These are phyloP conservation scores for Stromatinia cepivora DNA, from an alignment of 2,329 filamentous ascomycete genomes.

Conservation along the genomic window DNA sequence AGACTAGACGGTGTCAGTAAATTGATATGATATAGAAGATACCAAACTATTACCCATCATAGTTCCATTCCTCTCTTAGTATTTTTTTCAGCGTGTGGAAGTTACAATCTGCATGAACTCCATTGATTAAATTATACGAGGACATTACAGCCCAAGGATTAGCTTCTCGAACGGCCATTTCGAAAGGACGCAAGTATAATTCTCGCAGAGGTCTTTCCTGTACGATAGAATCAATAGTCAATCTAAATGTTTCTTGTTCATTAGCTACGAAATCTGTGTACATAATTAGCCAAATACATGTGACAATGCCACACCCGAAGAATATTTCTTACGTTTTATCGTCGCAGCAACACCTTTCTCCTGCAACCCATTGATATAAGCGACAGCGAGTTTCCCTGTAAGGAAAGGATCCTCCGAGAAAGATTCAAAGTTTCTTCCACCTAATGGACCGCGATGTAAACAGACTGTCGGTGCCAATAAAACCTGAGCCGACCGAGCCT, in stretches of 20 bases:
- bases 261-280: constrained; percentile 65
- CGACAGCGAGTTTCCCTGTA: constrained; percentile 70
- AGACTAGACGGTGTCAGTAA: constrained; percentile 43
- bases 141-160: constrained; percentile 71
- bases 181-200: constrained; percentile 72
- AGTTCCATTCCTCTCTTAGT: constrained; percentile 61
- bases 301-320: neutral
- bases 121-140: constrained; percentile 68
- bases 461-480: constrained; percentile 77
- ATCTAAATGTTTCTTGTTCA: constrained; percentile 68
- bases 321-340: constrained; percentile 63
- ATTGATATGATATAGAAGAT: neutral
- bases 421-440: constrained; percentile 84
- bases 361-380: constrained; percentile 72
- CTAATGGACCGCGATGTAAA: constrained; percentile 78
- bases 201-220: constrained; percentile 66
- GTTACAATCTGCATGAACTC: constrained; percentile 60
- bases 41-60: constrained; percentile 51
- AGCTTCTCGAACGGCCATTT: constrained; percentile 68
- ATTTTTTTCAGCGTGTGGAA: constrained; percentile 56
- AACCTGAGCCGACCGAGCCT: constrained; percentile 71
- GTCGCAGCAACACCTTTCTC: constrained; percentile 73
- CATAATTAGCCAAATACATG: constrained; percentile 22
- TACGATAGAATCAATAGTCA: constrained; percentile 64
- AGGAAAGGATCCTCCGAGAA: constrained; percentile 82